These are phyloP conservation scores for Tricharina praecox DNA, from an alignment of 495 filamentous ascomycete species.

Conservation along the genomic window DNA sequence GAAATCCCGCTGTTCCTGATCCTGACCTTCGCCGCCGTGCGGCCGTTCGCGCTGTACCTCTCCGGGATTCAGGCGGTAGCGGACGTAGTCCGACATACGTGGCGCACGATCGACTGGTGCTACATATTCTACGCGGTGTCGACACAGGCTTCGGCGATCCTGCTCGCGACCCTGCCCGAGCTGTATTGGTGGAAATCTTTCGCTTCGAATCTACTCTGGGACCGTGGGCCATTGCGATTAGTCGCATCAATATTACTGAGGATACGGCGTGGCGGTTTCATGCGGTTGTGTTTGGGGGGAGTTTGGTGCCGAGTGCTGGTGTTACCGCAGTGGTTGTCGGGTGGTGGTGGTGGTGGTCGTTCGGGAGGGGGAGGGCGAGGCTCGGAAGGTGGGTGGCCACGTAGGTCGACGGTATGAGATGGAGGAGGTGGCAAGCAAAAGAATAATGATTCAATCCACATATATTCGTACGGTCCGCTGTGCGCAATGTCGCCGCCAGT, in stretches of 20 bases:
- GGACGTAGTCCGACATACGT: conserved; percentile 48
- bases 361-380: too few relatives aligned
- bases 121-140: conserved; percentile 56
- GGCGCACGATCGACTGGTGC: conserved; percentile 54
- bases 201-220: conserved; percentile 46
- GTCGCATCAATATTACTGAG: conserved; percentile 30
- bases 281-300: conserved; percentile 50
- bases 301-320: conserved; percentile 48
- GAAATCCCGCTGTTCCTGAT: conserved; percentile 49
- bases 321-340: too few relatives aligned
- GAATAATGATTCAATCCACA: too few relatives aligned
- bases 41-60: conserved; percentile 44
- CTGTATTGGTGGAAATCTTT: conserved; percentile 51
- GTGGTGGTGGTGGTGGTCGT: too few relatives aligned
- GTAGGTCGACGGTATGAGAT: too few relatives aligned
- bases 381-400: too few relatives aligned
- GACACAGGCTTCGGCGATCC: conserved; percentile 46
- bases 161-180: conserved; percentile 45
- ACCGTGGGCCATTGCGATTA: conserved; percentile 50
- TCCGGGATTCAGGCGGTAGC: conserved; percentile 40
- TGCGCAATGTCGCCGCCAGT: too few relatives aligned
- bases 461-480: too few relatives aligned
- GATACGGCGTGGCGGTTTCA: conserved; percentile 51
- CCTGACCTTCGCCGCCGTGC: conserved; percentile 41
- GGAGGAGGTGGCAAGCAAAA: too few relatives aligned